phyloP scores from a whole-genome alignment of 306 rosid species.

The Castanea sativa region DNA sequence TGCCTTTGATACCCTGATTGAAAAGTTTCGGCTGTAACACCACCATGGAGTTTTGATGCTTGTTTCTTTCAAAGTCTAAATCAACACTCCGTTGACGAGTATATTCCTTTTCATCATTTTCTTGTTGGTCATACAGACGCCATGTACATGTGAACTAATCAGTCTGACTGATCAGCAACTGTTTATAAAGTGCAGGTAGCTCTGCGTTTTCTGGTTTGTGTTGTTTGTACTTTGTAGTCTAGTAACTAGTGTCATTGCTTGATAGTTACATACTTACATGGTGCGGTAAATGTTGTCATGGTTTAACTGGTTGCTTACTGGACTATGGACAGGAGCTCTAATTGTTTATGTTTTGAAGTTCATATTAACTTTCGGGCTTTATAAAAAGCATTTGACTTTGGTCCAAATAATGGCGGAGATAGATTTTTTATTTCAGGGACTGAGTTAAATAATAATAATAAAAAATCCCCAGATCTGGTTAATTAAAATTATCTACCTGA shows the following conservation, averaged over 20 bases:
- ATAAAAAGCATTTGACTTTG: too few species aligned
- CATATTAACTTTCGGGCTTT: too few species aligned
- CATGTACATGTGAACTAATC: constrained; percentile 45
- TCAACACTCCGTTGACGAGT: constrained; percentile 37
- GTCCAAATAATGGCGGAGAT: too few species aligned
- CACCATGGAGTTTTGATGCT: constrained; percentile 13
- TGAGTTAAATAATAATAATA: too few species aligned
- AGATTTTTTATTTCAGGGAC: too few species aligned
- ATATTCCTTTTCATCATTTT: background rate
- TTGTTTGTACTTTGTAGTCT: background rate
- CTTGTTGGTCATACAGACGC: background rate
- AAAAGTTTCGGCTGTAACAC: constrained; percentile 17
- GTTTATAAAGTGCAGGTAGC: background rate
- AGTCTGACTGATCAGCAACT: constrained; percentile 24
- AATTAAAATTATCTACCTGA: too few species aligned
- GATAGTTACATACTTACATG: background rate
- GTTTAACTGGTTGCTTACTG: too few species aligned
- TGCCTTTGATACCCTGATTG: background rate
- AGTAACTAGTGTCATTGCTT: too few species aligned
- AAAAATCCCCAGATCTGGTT: too few species aligned
- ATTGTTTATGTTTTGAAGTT: too few species aligned
- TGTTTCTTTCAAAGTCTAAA: constrained; percentile 11
- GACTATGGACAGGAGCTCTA: too few species aligned
- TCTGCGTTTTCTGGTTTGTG: background rate
- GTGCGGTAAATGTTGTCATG: too few species aligned